Evolutionary conservation across 2,329 filamentous ascomycete genomes (phyloP), one percentile per base, ranked within the genome.

Genomic region (Stenocarpella maydis): DNA sequence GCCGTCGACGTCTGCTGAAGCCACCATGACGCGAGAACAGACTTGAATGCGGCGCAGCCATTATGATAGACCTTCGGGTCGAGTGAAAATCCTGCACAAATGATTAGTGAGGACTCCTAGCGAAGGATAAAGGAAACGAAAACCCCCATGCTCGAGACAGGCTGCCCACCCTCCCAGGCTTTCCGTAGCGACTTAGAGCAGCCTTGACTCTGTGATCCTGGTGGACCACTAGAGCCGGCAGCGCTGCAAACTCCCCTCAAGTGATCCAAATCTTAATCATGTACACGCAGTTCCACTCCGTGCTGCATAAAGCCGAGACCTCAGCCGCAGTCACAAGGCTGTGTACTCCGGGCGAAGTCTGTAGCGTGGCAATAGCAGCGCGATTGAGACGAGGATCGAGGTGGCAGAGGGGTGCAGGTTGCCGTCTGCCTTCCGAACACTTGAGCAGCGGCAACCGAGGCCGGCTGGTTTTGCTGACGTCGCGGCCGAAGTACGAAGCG

Each of bases 211-310:
- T 52, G 49, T 19, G 15, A 52, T 31, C 24, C 49, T 52, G 49
- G 26, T 31, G 26, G 26, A 31, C 26, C n/a, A n/a, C n/a, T n/a
- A n/a, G n/a, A n/a, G n/a, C 49, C 14, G 14, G 49, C 26, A 15
- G 26, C 49, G 49, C 26, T 31, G 26, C 49, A 31, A 15, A 31
- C 14, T 52, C 49, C 49, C 49, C 49, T 52, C 49, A 5, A 28
- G 26, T 52, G 26, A 31, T 28, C 49, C 49, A 52, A 52, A 24
- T 31, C 49, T 52, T 24, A 52, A 52, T 52, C 49, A 24, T 19
- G 49, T 24, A 52, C 49, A 52, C 49, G 49, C 49, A 52, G 49
- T 52, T 52, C 49, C 49, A 52, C 49, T 52, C 49, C 49, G 49
- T 52, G 49, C 49, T 52, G 49, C 49, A 31, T 52, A 49, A 52